Evolutionary conservation across 768 basidiomycete genomes (phyloP).

Genomic region (Stropharia rugosoannulata): DNA sequence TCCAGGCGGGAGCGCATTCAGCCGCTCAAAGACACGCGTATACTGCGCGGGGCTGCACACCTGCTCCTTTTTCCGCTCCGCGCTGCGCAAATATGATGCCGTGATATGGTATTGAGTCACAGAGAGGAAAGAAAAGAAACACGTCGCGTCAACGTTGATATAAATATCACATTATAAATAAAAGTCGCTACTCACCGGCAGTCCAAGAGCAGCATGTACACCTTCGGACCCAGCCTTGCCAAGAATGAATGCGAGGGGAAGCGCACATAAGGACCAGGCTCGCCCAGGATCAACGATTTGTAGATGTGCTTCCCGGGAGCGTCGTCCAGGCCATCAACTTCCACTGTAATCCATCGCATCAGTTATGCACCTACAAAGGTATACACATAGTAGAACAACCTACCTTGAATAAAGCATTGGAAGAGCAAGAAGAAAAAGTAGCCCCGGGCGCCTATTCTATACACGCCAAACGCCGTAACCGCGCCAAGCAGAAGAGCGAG

Average conservation of each 20-base stretch:
- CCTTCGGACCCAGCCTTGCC: slow-evolving; percentile 76
- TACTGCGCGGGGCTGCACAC: slow-evolving; percentile 81
- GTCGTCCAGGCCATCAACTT: slow-evolving; percentile 72
- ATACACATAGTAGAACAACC: neutral
- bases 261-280: slow-evolving; percentile 73
- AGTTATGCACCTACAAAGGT: neutral
- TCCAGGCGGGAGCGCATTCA: slow-evolving; percentile 56
- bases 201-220: slow-evolving; percentile 74
- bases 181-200: slow-evolving; percentile 57
- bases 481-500: slow-evolving; percentile 45
- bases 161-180: no score
- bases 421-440: slow-evolving; percentile 95
- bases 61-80: slow-evolving; percentile 80
- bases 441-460: slow-evolving; percentile 74
- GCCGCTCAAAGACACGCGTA: slow-evolving; percentile 61
- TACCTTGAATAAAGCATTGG: slow-evolving; percentile 87
- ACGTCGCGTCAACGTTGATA: neutral
- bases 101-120: neutral
- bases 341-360: slow-evolving; percentile 38
- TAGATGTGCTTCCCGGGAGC: slow-evolving; percentile 59
- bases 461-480: slow-evolving; percentile 81
- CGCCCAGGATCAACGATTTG: slow-evolving; percentile 74
- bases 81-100: slow-evolving; percentile 40
- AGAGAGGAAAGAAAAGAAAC: neutral
- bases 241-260: slow-evolving; percentile 83